A percentile compares a stretch with the other conserved stretches of the same genome.
phyloP scores from a whole-genome alignment of 2,329 filamentous ascomycete genomes.

The Colletotrichum sp. region DNA sequence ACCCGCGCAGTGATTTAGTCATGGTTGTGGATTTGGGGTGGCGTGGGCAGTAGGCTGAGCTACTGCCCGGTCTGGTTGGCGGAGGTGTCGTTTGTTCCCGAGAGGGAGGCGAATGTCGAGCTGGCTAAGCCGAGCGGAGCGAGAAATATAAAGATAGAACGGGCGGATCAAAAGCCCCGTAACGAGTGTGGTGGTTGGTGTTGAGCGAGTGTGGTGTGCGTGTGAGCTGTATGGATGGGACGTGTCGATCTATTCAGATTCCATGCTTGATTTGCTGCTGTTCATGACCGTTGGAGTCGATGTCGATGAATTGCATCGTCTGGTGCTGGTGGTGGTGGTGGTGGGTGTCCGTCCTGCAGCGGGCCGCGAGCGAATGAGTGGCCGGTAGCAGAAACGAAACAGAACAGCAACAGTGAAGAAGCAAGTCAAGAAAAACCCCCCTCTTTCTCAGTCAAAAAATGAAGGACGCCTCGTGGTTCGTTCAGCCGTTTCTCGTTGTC shows the following conservation, averaged over 20 bases:
- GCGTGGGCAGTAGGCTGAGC: conserved; percentile 20
- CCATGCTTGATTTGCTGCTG: conserved; percentile 18
- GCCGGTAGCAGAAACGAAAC: background rate
- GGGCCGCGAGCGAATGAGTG: background rate
- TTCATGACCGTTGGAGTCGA: conserved; percentile 3
- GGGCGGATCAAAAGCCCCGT: background rate
- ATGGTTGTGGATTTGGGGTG: conserved; percentile 44
- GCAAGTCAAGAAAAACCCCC: background rate
- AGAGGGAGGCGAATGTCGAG: conserved; percentile 16
- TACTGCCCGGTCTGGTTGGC: conserved; percentile 3
- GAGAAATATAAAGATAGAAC: conserved; percentile 4
- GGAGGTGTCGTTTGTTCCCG: background rate
- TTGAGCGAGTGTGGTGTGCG: background rate
- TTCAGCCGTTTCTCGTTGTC: conserved; percentile 18
- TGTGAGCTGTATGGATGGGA: background rate
- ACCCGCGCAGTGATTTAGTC: conserved; percentile 49
- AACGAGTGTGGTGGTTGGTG: conserved; percentile 10
- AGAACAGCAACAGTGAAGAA: background rate
- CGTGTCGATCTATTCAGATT: conserved; percentile 20
- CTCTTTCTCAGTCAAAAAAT: background rate
- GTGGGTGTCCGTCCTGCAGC: background rate
- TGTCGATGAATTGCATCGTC: conserved; percentile 13
- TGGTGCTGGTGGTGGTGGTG: background rate
- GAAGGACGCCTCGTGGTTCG: background rate
- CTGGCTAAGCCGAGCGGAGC: background rate